Percentiles rank a stretch among this genome's conserved stretches.
These are phyloP conservation scores for Raphanus sativus DNA, from an alignment of 345 rosid genomes.

Conservation along the genomic window DNA sequence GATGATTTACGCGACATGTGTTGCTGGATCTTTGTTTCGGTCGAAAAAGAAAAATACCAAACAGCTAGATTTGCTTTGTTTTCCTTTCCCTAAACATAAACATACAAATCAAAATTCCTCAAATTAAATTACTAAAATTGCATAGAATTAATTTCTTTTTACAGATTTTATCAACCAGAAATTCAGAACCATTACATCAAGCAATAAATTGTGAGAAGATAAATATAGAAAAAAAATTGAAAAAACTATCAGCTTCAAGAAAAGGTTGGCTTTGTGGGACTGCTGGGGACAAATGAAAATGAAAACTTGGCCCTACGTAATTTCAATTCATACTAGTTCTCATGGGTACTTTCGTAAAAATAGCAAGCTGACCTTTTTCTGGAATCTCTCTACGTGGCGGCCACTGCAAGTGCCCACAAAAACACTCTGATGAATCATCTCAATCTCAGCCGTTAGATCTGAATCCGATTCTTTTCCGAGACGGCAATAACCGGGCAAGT, in stretches of 20 bases:
- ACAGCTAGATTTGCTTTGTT: neutral
- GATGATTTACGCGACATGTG: neutral
- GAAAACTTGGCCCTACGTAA: neutral
- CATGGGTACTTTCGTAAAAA: conserved; percentile 4
- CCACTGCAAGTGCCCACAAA: conserved; percentile 27
- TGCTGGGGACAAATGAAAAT: neutral
- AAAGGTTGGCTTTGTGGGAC: conserved; percentile 15
- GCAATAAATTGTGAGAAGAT: neutral
- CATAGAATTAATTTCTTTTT: neutral
- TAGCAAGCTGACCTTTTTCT: conserved; percentile 36
- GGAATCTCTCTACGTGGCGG: conserved; percentile 45
- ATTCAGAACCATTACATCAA: neutral
- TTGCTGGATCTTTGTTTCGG: neutral
- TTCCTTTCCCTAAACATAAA: neutral
- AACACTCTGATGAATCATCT: conserved; percentile 15
- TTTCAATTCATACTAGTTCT: neutral
- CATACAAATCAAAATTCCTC: neutral
- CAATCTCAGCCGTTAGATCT: conserved; percentile 46
- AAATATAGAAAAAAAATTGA: neutral
- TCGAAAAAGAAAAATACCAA: neutral
- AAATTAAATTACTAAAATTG: neutral
- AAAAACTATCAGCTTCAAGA: neutral
- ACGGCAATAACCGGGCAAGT: conserved; percentile 35
- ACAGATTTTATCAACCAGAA: neutral
- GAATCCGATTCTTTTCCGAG: conserved; percentile 36